A percentile compares a stretch with the other conserved stretches of the same genome.
These are phyloP conservation scores for Hemileia vastatrix DNA, from an alignment of 1,284 basidiomycete species.

Conservation along the genomic window DNA sequence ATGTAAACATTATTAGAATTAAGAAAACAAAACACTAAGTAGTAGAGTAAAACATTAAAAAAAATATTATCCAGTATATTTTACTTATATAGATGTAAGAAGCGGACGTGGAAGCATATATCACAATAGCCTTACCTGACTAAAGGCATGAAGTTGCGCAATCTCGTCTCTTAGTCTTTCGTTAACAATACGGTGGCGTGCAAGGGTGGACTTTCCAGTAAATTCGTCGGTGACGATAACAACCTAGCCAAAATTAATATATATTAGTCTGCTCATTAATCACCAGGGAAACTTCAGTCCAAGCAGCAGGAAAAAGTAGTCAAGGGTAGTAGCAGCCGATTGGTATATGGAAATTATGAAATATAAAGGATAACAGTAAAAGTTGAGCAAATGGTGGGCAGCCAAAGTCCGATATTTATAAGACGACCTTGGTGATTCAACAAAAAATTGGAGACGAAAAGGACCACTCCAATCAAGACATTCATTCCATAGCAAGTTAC, in stretches of 20 bases:
- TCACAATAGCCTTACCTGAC: constrained; percentile 16
- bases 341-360: neutral
- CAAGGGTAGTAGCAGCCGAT: neutral
- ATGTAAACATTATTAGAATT: too few relatives aligned
- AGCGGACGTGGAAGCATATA: too few relatives aligned
- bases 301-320: neutral
- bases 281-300: neutral
- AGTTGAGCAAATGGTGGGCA: too few relatives aligned
- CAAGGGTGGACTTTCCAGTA: constrained; percentile 8
- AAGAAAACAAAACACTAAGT: too few relatives aligned
- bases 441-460: neutral
- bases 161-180: constrained; percentile 15
- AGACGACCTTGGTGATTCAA: too few relatives aligned
- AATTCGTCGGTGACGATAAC: constrained; percentile 19
- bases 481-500: neutral
- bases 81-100: too few relatives aligned
- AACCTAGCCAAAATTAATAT: too few relatives aligned
- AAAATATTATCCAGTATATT: too few relatives aligned
- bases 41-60: too few relatives aligned
- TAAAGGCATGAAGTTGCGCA: constrained; percentile 13
- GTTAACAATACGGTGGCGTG: constrained; percentile 13
- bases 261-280: too few relatives aligned
- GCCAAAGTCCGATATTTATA: too few relatives aligned
- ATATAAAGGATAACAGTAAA: too few relatives aligned
- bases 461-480: neutral